Conservation (phyloP, 2,329 filamentous ascomycete genomes). For the Arthroderma sp. region DNA sequence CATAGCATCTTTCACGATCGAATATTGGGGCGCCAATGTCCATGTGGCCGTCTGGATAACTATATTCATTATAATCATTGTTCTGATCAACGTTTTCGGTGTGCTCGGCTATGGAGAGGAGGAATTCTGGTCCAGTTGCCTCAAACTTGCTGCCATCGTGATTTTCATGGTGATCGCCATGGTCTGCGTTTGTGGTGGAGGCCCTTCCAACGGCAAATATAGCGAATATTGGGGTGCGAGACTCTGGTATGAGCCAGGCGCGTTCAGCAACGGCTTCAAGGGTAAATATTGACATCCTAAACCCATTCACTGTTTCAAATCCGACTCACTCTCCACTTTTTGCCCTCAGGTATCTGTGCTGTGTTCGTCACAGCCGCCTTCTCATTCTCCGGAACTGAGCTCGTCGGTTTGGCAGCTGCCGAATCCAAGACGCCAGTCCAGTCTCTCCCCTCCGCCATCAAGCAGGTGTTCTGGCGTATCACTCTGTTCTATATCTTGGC, state of each 20-base stretch:
- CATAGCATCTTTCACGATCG: constrained; percentile 63
- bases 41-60: constrained; percentile 42
- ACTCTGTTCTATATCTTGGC: constrained; percentile 37
- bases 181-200: constrained; percentile 39
- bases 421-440: constrained; percentile 41
- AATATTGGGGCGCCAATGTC: constrained; percentile 47
- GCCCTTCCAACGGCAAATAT: constrained; percentile 22
- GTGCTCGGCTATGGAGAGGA: constrained; percentile 75
- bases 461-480: constrained; percentile 41
- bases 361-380: constrained; percentile 47
- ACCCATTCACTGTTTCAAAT: not conserved
- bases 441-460: constrained; percentile 35
- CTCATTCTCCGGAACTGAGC: constrained; percentile 43
- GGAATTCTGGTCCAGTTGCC: constrained; percentile 65
- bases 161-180: constrained; percentile 79
- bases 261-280: constrained; percentile 35
- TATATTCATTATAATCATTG: constrained; percentile 58
- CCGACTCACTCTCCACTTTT: not conserved
- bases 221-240: constrained; percentile 17
- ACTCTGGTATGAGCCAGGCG: constrained; percentile 33
- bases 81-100: constrained; percentile 67
- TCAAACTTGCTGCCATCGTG: constrained; percentile 71
- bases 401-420: constrained; percentile 41
- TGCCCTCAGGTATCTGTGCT: constrained; percentile 35
- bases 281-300: constrained; percentile 1